Evolutionary conservation across 83 land plant species (phyloP).

Genomic region (Picea engelmannii): DNA sequence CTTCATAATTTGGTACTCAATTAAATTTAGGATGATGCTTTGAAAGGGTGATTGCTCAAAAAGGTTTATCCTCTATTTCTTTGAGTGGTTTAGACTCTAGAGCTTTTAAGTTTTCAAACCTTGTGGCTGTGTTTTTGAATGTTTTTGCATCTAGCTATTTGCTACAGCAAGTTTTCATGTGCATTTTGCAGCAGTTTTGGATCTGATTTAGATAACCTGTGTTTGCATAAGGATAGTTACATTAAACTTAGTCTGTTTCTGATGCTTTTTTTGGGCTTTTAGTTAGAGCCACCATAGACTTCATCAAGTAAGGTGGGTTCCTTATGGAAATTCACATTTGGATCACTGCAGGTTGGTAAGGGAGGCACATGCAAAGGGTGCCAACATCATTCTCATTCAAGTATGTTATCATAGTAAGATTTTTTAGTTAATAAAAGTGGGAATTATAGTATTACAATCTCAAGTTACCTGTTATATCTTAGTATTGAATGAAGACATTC

Average conservation of each 20-base stretch:
- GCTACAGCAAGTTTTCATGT: too few relatives aligned
- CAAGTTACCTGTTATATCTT: constrained; percentile 6
- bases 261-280: not conserved
- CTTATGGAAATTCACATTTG: constrained; percentile 2
- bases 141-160: too few relatives aligned
- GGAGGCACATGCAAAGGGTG: constrained; percentile 71
- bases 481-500: not conserved
- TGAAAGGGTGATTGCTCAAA: too few relatives aligned
- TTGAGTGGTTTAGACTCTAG: too few relatives aligned
- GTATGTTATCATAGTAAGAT: constrained; percentile 25
- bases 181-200: not conserved
- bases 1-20: too few relatives aligned
- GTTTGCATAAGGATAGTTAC: not conserved
- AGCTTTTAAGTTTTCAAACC: too few relatives aligned
- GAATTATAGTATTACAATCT: too few relatives aligned
- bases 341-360: constrained; percentile 60
- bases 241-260: not conserved
- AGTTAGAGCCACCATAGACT: not conserved
- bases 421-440: not conserved
- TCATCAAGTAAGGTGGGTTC: not conserved
- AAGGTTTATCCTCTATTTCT: too few relatives aligned
- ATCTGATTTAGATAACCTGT: not conserved
- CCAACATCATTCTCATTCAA: constrained; percentile 79
- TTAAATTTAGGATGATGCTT: too few relatives aligned
- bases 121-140: too few relatives aligned